Evolutionary conservation across 2,329 filamentous ascomycete genomes (phyloP).

Genomic region (Ceratocystis smalleyi): DNA sequence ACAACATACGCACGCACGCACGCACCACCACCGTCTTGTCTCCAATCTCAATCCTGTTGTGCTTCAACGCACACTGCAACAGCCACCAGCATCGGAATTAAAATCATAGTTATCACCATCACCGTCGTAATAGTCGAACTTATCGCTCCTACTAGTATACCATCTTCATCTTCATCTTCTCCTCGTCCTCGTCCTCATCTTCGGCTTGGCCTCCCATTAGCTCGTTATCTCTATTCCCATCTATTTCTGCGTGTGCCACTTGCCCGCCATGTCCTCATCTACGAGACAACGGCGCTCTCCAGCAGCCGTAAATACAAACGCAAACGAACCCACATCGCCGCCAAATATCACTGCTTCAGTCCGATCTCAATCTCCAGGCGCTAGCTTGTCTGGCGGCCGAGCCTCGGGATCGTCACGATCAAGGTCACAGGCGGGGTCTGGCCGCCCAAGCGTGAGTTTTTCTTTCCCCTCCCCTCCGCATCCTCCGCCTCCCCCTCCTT

Average conservation of each 20-base stretch:
- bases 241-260: not conserved
- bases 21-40: too few relatives aligned
- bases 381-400: conserved; percentile 42
- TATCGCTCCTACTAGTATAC: too few relatives aligned
- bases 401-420: conserved; percentile 49
- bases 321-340: conserved; percentile 37
- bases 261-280: conserved; percentile 18
- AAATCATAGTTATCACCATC: too few relatives aligned
- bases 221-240: not conserved
- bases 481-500: not conserved
- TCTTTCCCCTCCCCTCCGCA: not conserved
- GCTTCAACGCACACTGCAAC: too few relatives aligned
- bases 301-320: conserved; percentile 24
- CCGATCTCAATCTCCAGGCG: conserved; percentile 45
- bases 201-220: not conserved
- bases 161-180: too few relatives aligned
- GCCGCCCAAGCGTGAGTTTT: conserved; percentile 43
- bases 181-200: not conserved
- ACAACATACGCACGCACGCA: not conserved
- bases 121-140: too few relatives aligned
- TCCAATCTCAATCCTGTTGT: too few relatives aligned
- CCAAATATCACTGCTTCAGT: conserved; percentile 33
- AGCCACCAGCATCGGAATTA: too few relatives aligned
- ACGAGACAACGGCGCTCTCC: conserved; percentile 45
- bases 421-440: conserved; percentile 18